Evolutionary conservation across 139 green algal genomes (phyloP).

Genomic region (Closterium sp.): DNA sequence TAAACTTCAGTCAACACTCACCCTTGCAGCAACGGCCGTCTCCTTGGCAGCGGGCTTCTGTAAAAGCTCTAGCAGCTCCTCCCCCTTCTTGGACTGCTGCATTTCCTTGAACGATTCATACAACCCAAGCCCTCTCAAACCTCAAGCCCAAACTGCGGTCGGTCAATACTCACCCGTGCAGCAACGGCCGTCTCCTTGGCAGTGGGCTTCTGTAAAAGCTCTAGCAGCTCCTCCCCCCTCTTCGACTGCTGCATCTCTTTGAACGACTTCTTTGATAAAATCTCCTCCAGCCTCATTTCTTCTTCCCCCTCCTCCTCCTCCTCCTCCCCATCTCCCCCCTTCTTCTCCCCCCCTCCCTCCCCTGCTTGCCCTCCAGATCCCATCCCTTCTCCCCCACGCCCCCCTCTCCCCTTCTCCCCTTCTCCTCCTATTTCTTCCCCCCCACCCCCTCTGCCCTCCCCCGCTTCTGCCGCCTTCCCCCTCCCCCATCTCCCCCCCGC

Average conservation of each 20-base stretch:
- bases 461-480: background rate
- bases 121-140: too few species aligned
- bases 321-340: background rate
- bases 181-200: slow-evolving; percentile 62
- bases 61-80: slow-evolving; percentile 74
- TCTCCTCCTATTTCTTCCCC: background rate
- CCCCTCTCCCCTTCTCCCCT: background rate
- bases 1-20: too few species aligned
- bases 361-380: background rate
- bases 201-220: slow-evolving; percentile 70
- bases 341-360: background rate
- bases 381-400: background rate
- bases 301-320: background rate
- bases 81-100: slow-evolving; percentile 55
- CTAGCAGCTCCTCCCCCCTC: slow-evolving; percentile 1
- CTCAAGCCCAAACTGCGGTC: too few species aligned
- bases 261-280: slow-evolving; percentile 48
- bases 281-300: slow-evolving; percentile 25
- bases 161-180: slow-evolving; percentile 49
- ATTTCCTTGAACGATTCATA: slow-evolving; percentile 43
- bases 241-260: slow-evolving; percentile 39
- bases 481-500: background rate
- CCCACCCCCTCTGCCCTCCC: background rate
- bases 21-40: slow-evolving; percentile 51
- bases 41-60: slow-evolving; percentile 69